Conservation (phyloP, 192 early-diverging fungal genomes). For the Coemansia sp. region DNA sequence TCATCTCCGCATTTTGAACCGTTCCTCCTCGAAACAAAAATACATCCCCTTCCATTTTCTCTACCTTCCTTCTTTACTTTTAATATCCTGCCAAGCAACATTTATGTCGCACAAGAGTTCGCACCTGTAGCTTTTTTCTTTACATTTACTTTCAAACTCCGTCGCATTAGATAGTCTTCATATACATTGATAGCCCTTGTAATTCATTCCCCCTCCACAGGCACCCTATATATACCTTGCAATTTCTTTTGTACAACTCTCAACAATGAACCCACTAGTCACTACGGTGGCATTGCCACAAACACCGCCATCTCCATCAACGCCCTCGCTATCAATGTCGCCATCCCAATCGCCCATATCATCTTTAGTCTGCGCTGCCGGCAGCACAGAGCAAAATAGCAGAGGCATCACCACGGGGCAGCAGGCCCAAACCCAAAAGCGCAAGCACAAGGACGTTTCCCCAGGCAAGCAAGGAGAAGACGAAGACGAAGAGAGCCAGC, state of each 20-base stretch:
- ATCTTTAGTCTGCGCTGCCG: not conserved
- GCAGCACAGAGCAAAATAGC: conserved; percentile 1
- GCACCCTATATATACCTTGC: not conserved
- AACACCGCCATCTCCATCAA: not conserved
- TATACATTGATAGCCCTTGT: not conserved
- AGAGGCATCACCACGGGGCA: not conserved
- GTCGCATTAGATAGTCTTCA: not conserved
- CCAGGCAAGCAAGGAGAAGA: not conserved
- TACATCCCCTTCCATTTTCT: not conserved
- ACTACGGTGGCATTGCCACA: not conserved
- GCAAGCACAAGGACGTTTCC: no score
- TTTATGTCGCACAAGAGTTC: not conserved
- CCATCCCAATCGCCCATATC: not conserved
- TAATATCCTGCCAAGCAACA: not conserved
- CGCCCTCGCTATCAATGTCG: not conserved
- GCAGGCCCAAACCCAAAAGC: not conserved
- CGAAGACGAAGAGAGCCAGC: not conserved
- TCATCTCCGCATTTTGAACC: not conserved
- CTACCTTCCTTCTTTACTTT: not conserved
- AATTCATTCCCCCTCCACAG: not conserved
- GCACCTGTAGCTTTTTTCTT: not conserved
- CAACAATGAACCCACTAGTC: not conserved
- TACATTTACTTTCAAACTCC: not conserved
- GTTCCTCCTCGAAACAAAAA: not conserved
- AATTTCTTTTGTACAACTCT: not conserved